Conservation (phyloP, 2,329 filamentous ascomycete genomes). For the Didymella segeticola region DNA sequence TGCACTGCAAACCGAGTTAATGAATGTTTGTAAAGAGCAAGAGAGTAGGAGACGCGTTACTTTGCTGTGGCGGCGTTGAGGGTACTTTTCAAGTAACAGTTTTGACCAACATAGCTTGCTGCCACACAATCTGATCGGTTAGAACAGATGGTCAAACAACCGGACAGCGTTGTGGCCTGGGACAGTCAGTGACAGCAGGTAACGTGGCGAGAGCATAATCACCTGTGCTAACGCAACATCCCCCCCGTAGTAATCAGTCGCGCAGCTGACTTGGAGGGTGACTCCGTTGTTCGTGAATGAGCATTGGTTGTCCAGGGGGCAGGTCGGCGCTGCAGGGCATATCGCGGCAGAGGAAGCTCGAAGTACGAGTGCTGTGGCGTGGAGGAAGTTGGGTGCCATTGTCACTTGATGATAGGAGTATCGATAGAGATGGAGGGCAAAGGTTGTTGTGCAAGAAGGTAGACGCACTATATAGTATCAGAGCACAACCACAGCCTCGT, state of each 20-base stretch:
- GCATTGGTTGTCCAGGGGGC: not conserved
- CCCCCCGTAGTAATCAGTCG: slow-evolving; percentile 1
- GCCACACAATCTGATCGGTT: not conserved
- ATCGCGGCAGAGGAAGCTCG: not conserved
- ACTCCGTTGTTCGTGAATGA: not conserved
- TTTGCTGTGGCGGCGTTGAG: not conserved
- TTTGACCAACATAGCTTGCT: slow-evolving; percentile 2
- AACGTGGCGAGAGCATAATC: not conserved
- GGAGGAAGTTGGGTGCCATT: not conserved
- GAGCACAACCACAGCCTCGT: too few species aligned
- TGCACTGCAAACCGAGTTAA: not conserved
- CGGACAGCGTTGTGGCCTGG: not conserved
- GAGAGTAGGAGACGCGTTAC: not conserved
- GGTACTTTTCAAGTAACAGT: slow-evolving; percentile 2
- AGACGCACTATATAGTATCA: too few species aligned
- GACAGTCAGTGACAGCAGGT: not conserved
- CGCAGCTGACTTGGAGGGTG: not conserved
- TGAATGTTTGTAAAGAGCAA: too few species aligned
- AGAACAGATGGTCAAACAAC: not conserved
- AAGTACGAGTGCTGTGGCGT: not conserved
- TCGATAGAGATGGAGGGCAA: too few species aligned
- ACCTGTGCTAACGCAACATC: not conserved
- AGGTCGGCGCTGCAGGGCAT: not conserved
- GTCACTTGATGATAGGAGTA: too few species aligned
- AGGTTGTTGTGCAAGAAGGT: too few species aligned